Evolutionary conservation across 768 basidiomycete species (phyloP), one percentile per base, ranked within the genome.

Genomic region (Leccinum longicurvipes): DNA sequence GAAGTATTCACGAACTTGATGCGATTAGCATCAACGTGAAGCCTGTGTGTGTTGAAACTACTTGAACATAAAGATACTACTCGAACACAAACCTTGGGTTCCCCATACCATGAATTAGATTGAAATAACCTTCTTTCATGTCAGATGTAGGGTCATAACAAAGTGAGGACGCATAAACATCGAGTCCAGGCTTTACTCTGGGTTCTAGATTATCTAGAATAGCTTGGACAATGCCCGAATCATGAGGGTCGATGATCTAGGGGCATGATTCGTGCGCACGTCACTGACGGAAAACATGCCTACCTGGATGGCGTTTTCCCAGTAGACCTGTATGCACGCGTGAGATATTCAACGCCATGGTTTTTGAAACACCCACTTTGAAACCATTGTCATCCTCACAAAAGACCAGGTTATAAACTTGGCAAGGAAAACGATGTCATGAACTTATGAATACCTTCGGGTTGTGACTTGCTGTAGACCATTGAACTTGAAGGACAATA

Each of bases 261-360:
- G 58, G 45, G 36, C 15, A 6, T 42, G 27, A 44, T 39, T 47
- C 31, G 55, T 49, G 34, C 24, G 21, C 19, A 4, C 25, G 31
- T 19, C 23, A 54, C 6, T 42, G 46, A 54, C 10, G 25, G 25
- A 17, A 10, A 29, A 23, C 25, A 17, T 19, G 31, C 66, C 34
- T 55, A 90, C 90, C 75, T 93, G 91, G 0, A 92, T 87, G 0
- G 82, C 89, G 63, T 93, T 93, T 68, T 91, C 88, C 91, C 91
- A 93, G 62, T 93, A 93, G 19, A 92, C 90, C 89, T 91, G 45
- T 11, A 29, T 21, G 23, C 52, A 48, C 46, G 51, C 36, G 25
- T 47, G 53, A 50, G n/a, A 1, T 17, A 51, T 28, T 14, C 25
- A 39, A 11, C n/a, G 42, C 15, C 1, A 53, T 28, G 12, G 9